Evolutionary conservation across 2,329 filamentous ascomycete species (phyloP).

Genomic region (Penicillium sp.): DNA sequence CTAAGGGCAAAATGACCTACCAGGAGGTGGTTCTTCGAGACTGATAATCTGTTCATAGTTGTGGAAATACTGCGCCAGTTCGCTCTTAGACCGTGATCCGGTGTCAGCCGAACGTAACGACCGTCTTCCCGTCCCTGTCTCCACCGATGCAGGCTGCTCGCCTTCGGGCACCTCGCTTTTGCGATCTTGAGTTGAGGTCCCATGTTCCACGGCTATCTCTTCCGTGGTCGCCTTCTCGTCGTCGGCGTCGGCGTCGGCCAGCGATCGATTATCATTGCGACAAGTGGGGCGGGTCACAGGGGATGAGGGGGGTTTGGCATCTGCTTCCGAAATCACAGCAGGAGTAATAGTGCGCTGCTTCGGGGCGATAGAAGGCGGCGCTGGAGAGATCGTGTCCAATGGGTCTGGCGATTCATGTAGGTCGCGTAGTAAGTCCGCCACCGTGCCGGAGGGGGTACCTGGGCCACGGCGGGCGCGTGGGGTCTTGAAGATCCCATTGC

Average conservation of each 20-base stretch:
- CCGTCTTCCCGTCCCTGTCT: constrained; percentile 55
- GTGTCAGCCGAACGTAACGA: constrained; percentile 83
- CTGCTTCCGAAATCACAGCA: constrained; percentile 1
- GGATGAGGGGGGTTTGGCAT: constrained; percentile 13
- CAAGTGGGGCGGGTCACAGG: constrained; percentile 20
- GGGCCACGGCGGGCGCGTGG: constrained; percentile 12
- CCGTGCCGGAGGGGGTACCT: constrained; percentile 11
- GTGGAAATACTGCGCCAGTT: constrained; percentile 84
- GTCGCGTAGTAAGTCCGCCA: constrained; percentile 9
- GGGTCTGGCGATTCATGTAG: constrained; percentile 26
- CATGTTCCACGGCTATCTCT: neutral
- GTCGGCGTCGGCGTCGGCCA: neutral
- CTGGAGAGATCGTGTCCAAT: constrained; percentile 27
- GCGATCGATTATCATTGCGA: constrained; percentile 5
- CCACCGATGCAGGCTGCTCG: constrained; percentile 9
- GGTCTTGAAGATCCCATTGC: constrained; percentile 13
- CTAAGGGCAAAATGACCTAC: constrained; percentile 49
- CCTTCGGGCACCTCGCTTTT: constrained; percentile 7
- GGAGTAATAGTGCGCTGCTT: constrained; percentile 10
- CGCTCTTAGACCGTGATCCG: constrained; percentile 82
- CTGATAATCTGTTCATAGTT: constrained; percentile 94
- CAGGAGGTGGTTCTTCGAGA: constrained; percentile 73
- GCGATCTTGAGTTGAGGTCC: constrained; percentile 3
- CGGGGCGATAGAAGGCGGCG: constrained; percentile 2
- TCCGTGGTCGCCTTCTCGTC: constrained; percentile 1